Evolutionary conservation across 306 rosid genomes (phyloP).

Genomic region (Sechiopsis laciniata): DNA sequence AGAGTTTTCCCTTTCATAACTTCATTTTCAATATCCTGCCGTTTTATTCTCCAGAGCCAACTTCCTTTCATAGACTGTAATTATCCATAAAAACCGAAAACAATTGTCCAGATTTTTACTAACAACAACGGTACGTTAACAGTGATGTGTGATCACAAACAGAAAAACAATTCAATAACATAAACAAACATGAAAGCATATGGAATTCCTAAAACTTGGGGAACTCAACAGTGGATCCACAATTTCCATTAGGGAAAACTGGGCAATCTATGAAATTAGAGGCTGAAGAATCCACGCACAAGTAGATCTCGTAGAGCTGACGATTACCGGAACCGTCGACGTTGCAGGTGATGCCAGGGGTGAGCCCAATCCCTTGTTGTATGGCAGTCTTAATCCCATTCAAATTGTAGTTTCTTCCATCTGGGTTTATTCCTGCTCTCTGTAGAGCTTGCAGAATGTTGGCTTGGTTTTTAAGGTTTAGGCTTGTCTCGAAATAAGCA

Average conservation of each 20-base stretch:
- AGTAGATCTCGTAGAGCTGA: constrained; percentile 52
- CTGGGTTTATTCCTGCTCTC: constrained; percentile 51
- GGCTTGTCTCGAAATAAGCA: constrained; percentile 57
- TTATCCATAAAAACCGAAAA: too few species aligned
- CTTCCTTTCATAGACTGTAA: too few species aligned
- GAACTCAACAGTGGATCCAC: constrained; percentile 45
- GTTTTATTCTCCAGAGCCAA: too few species aligned
- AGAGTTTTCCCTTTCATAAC: too few species aligned
- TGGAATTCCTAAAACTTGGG: constrained; percentile 29
- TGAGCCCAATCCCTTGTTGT: constrained; percentile 36
- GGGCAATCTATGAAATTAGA: constrained; percentile 54
- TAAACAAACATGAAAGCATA: background rate
- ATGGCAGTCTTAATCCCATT: constrained; percentile 40
- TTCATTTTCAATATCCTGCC: too few species aligned
- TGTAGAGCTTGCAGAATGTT: constrained; percentile 51
- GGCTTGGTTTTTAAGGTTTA: constrained; percentile 46
- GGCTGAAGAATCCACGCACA: constrained; percentile 61
- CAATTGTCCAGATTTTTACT: too few species aligned
- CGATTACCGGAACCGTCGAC: constrained; percentile 37
- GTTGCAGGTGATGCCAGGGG: constrained; percentile 57
- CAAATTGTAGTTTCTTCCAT: constrained; percentile 50
- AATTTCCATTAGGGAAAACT: constrained; percentile 33
- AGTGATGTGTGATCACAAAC: too few species aligned
- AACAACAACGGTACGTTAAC: too few species aligned
- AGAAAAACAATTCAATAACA: background rate